Evolutionary conservation across 2,329 filamentous ascomycete genomes (phyloP), one percentile per base, ranked within the genome.

Genomic region (Orbilia oligospora): DNA sequence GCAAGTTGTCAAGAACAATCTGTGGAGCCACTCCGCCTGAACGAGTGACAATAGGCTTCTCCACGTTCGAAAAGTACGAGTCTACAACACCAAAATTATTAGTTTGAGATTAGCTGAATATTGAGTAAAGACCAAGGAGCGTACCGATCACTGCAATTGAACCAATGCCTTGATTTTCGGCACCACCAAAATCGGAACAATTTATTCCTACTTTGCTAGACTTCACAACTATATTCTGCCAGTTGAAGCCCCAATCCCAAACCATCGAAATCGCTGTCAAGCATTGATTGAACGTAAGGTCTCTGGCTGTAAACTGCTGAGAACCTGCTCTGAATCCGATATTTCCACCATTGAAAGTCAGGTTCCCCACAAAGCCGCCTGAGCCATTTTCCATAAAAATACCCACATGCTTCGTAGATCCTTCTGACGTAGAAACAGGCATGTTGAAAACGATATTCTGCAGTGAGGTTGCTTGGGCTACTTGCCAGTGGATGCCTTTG

Each of bases 341-440:
- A 9, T 86, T 85, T 36, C 91, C 90, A 65, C 90, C 90, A 51
- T 87, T 87, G 84, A 91, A 91, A 53, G 85, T 73, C 38, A 81
- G 30, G 61, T 81, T 76, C 24, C 27, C 49, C 18, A 80, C 63
- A 41, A 55, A 64, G 2, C 78, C 78, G 10, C 80, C 79, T 14
- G 16, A 24, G 4, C 77, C 84, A 61, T 88, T 88, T 83, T 91
- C 89, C 83, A 88, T 86, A 84, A 89, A 88, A 66, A 91, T 86
- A 49, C 89, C 89, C 20, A 22, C n/a, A 4, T 61, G 55, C 6
- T 61, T 61, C 14, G 6, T 64, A 49, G 18, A 22, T 44, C 55
- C 55, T 14, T 10, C 33, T 24, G 6, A 1, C 0, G 58, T 64
- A 16, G 38, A 5, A 30, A 30, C 27, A 30, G 27, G 27, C 58